Evolutionary conservation across 768 basidiomycete genomes (phyloP), one percentile per base, ranked within the genome.

Genomic region (Termitomyces sp.): DNA sequence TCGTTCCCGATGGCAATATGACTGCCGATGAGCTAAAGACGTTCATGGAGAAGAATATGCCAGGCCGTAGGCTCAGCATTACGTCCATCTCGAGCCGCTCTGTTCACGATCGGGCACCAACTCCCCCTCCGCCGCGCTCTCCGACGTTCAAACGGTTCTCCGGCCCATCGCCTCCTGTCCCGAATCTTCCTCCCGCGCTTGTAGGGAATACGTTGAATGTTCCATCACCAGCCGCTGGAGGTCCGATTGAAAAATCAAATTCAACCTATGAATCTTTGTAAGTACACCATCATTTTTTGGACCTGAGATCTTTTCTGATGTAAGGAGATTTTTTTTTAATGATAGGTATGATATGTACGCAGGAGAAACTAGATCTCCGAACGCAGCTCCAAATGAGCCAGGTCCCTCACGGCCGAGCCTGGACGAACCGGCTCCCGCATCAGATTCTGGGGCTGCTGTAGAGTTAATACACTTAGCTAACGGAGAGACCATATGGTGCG

Each of bases 401-500:
- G 78, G 76, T 54, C 65, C 69, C 50, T 64, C 55, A 45, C 70
- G 62, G 41, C 42, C 52, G 49, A 65, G 55, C 50, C 69, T 67
- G 58, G 70, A 64, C 40, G 70, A 71, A 51, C 41, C 57, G 7
- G 59, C 62, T 51, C 46, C 68, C 48, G 67, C 69, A 58, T 63
- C 80, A 49, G 83, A 80, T 53, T 63, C 77, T 40, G 79, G 81
- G 12, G 81, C 85, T 47, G 90, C 86, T 4, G 73, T 93, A 30
- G 89, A 94, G 70, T 79, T 93, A 43, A 78, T 93, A 54, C 88
- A 93, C 66, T 73, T 91, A 64, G 88, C 89, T n/a, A 91, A 91
- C 66, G 91, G 91, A 23, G 85, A 92, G 67, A 90, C 88, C 8
- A 85, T 94, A 58, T 94, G 91, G 91, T 89, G 54, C 56, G 84